Evolutionary conservation across 352 stramenopile genomes (phyloP), one percentile per base, ranked within the genome.

Genomic region (Globisporangium echinulatum): DNA sequence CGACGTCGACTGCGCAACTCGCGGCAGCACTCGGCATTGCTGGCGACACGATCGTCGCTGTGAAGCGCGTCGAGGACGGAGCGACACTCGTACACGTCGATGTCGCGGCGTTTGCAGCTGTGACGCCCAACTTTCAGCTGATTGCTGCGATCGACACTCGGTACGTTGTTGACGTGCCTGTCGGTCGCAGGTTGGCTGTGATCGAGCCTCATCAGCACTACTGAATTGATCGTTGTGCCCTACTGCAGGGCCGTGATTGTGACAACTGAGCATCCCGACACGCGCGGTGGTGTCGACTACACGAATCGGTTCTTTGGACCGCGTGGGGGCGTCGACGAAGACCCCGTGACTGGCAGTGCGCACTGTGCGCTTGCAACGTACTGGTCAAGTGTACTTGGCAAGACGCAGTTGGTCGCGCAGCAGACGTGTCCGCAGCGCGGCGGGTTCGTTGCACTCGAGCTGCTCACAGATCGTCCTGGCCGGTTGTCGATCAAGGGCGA

Each of bases 261-360:
- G 17, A 19, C 17, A 19, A 0, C 17, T 19, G 17, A 19, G 17
- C 17, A 19, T 19, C 17, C 17, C 17, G 17, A 19, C 17, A 54
- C 62, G 3, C 52, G 52, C 4, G 69, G 53, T 1, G 58, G 80
- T 43, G 43, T 73, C 25, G 72, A 90, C 47, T 86, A 86, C 44
- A 64, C 76, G 59, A 87, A 75, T 51, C 75, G 77, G 37, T 97
- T 96, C 69, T 98, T 98, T 72, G 92, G 56, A 9, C 92, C 93
- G 9, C 84, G 85, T 48, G 67, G 85, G 17, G 90, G 90, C 14
- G 75, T 98, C 8, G 73, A 92, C 56, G 95, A 98, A 72, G 95
- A 98, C 66, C 93, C 92, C 0, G 94, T 98, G 4, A 98, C 89
- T 7, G 95, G 95, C 7, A 97, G 85, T 48, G 88, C 88, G 0